These are phyloP conservation scores for Fraxinus floribunda DNA, from an alignment of 305 asterid genomes.

Conservation along the genomic window DNA sequence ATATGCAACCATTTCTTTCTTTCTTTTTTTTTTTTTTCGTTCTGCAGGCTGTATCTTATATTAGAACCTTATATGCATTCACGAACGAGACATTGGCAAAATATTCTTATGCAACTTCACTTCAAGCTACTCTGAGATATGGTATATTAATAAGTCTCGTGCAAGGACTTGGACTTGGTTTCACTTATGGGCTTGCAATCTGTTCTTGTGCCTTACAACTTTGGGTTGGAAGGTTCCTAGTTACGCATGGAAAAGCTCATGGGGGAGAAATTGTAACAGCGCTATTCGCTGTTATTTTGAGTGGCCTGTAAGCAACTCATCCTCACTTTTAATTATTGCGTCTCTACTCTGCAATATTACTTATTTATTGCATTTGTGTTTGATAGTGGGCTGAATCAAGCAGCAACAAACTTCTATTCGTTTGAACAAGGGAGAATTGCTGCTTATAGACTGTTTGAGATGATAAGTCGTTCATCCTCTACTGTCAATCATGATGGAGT, in stretches of 20 bases:
- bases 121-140: slow-evolving; percentile 96
- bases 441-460: slow-evolving; percentile 96
- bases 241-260: slow-evolving; percentile 68
- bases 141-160: slow-evolving; percentile 99
- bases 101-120: slow-evolving; percentile 96
- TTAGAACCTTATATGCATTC: slow-evolving; percentile 89
- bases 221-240: slow-evolving; percentile 96
- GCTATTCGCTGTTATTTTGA: slow-evolving; percentile 86
- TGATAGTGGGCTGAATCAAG: slow-evolving; percentile 95
- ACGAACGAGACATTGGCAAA: slow-evolving; percentile 97
- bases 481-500: slow-evolving; percentile 73
- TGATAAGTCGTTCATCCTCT: slow-evolving; percentile 96
- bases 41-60: slow-evolving; percentile 89
- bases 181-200: slow-evolving; percentile 98
- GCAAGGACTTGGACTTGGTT: slow-evolving; percentile 99
- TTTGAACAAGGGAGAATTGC: slow-evolving; percentile 99
- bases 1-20: not conserved
- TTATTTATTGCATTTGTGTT: slow-evolving; percentile 28
- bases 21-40: not conserved
- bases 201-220: slow-evolving; percentile 99
- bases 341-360: slow-evolving; percentile 8
- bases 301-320: slow-evolving; percentile 93
- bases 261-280: slow-evolving; percentile 96
- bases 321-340: slow-evolving; percentile 24
- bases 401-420: slow-evolving; percentile 98